Percentiles rank a stretch among this genome's conserved stretches.
Evolutionary conservation across 1,139 yeast genomes (phyloP).

Genomic region (Yamadazyma sp.): DNA sequence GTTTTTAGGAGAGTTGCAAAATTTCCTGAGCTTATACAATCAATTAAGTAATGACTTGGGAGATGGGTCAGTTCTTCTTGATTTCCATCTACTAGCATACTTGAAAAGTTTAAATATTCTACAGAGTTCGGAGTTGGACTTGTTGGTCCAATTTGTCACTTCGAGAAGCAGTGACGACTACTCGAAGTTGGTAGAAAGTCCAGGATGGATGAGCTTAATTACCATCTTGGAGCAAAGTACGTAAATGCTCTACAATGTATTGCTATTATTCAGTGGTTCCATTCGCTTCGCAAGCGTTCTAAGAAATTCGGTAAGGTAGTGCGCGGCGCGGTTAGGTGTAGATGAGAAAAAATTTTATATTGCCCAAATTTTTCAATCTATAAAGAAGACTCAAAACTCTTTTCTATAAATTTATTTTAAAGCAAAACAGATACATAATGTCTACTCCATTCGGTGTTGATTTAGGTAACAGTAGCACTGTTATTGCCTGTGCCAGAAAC

Average conservation of each 20-base stretch:
- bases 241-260: background rate
- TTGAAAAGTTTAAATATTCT: constrained; percentile 54
- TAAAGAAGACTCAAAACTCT: background rate
- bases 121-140: constrained; percentile 48
- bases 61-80: constrained; percentile 45
- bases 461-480: constrained; percentile 93
- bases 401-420: background rate
- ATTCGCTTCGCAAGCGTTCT: constrained; percentile 6
- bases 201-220: constrained; percentile 76
- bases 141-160: constrained; percentile 45
- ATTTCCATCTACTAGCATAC: constrained; percentile 74
- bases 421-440: constrained; percentile 23
- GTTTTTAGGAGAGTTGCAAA: constrained; percentile 72
- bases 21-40: constrained; percentile 40
- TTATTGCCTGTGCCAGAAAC: constrained; percentile 96
- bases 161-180: constrained; percentile 44
- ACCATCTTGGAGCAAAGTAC: constrained; percentile 52
- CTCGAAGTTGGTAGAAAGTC: constrained; percentile 55
- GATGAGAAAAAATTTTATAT: constrained; percentile 13
- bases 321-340: constrained; percentile 1
- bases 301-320: constrained; percentile 2
- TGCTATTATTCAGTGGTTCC: background rate
- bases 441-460: constrained; percentile 95
- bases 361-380: constrained; percentile 7
- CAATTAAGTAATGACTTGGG: constrained; percentile 49